Base-by-base conservation (phyloP, 2,329 filamentous ascomycete genomes). In the Pseudocercospora macadamiae region DNA sequence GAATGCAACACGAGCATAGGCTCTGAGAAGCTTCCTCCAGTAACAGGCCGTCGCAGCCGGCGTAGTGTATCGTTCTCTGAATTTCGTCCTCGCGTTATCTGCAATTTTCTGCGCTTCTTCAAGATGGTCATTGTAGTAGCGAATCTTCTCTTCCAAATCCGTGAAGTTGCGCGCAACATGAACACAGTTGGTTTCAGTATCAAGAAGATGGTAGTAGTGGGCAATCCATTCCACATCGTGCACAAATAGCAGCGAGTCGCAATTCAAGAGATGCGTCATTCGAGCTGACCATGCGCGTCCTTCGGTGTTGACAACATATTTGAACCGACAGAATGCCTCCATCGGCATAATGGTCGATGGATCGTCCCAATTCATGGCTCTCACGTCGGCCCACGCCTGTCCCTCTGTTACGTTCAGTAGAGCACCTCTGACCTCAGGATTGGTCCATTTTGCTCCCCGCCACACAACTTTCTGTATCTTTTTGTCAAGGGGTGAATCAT, bases 351-450 rank as follows among this genome's bases (percentile, higher is more conserved):
- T 51, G 7, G 52, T 59, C 12, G 54, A 44, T 37, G 32, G 63
- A n/a, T 67, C 57, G 9, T 61, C 48, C 67, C 67, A 69, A 47
- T 65, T 54, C 44, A 71, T 62, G 14, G 61, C 68, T 18, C 66
- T 60, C 0, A 76, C 72, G 60, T 77, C 73, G 3, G 71, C 70
- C 75, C 75, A 77, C 1, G 62, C 25, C 56, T 74, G 71, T 1
- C 66, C 72, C 2, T 65, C 51, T 2, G 72, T 70, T 2, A 58
- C 62, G 5, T 68, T 55, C 0, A 77, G 25, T 12, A 77, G 61
- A 14, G 68, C 61, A 19, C 72, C 57, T n/a, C 72, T 63, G 8
- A 72, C 62, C 19, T 59, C 61, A 6, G 59, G 44, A 34, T 67
- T 67, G 16, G 70, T 62, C 51, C 66, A 65, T 16, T 67, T 62